A percentile compares a stretch with the other conserved stretches of the same genome.
phyloP scores from a whole-genome alignment of 306 rosid species.

The Echinosophora koreensis region DNA sequence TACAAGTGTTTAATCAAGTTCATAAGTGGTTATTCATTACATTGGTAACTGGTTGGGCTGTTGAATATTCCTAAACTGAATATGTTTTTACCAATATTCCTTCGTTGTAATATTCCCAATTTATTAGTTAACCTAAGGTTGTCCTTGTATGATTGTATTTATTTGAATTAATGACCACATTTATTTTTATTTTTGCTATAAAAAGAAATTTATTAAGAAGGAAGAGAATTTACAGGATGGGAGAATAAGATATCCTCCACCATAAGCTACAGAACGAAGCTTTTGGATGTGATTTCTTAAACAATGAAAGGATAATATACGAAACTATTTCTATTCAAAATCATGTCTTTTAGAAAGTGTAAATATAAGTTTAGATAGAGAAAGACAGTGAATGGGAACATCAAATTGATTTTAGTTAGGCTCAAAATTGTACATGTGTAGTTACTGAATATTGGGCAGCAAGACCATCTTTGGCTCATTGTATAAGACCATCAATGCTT shows the following conservation, averaged over 20 bases:
- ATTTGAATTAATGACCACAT: conserved; percentile 6
- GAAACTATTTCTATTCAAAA: neutral
- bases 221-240: too few relatives aligned
- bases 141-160: conserved; percentile 3
- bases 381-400: too few relatives aligned
- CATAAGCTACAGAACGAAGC: too few relatives aligned
- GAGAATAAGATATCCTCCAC: too few relatives aligned
- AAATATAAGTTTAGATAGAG: neutral
- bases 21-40: neutral
- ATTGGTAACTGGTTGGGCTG: conserved; percentile 1
- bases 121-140: neutral
- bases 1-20: neutral
- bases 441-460: too few relatives aligned
- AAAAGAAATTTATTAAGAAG: too few relatives aligned
- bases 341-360: neutral
- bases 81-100: neutral
- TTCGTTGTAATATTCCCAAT: conserved; percentile 5
- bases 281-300: conserved; percentile 20
- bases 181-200: too few relatives aligned
- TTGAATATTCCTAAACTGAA: neutral
- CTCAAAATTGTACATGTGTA: neutral
- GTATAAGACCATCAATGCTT: too few relatives aligned
- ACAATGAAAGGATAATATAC: neutral
- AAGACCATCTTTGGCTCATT: too few relatives aligned
- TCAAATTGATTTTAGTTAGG: neutral